Base-by-base conservation (phyloP, 163 green algal genomes). In the Prototheca wickerhamii region DNA sequence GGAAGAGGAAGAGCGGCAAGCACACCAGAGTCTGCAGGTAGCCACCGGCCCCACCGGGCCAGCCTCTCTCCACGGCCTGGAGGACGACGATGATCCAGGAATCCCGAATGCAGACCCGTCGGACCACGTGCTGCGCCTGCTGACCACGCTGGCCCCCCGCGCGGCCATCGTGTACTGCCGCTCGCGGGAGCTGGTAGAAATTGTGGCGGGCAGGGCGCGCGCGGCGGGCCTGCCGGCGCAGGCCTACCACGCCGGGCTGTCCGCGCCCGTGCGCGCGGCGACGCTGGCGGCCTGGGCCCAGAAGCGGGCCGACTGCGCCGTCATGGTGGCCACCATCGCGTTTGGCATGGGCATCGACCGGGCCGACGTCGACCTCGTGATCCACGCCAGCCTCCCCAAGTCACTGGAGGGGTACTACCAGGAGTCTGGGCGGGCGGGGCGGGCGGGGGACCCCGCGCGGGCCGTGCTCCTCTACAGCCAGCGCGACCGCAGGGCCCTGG, bases 301-400 rank as follows among this genome's bases (percentile, higher is more conserved):
- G n/a, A n/a, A n/a, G 35, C 58, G 2, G n/a, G 60, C 17, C 64
- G 70, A 0, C 28, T 61, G 33, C 21, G 53, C 23, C 1, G 58
- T 74, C 2, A 64, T 84, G 25, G 70, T 63, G 2, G 76, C 76
- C 50, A 84, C 76, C 0, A 68, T 81, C 44, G 73, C 73, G 0
- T 84, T 84, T 66, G 76, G 76, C 30, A 84, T 84, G 76, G 76
- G 76, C 46, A 75, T 84, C 42, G 73, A 84, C 68, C 58, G 67
- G 20, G 54, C 70, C 72, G 75, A 77, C 58, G 78, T 85, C 40
- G 58, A 75, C 32, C 63, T 75, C 18, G 78, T 85, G 49, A 53
- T 74, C 10, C 78, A 85, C 51, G 63, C 73, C 59, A 79, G 60
- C 37, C 68, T 85, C 49, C 78, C 78, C 44, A 72, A 75, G 35